phyloP scores from a whole-genome alignment of 345 rosid genomes.

The Adansonia digitata region DNA sequence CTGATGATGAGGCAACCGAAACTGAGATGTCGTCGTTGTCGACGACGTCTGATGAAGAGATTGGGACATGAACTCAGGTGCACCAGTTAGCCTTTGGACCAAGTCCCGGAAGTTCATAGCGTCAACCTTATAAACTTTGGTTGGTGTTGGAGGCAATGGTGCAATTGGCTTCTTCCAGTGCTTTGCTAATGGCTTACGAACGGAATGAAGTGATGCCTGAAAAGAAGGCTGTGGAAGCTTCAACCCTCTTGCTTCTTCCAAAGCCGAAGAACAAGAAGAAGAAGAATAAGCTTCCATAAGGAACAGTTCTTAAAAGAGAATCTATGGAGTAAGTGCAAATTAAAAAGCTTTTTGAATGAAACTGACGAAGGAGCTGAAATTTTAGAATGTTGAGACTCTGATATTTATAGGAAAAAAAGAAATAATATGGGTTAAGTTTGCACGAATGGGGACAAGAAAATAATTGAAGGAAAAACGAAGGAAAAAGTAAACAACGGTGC shows the following conservation, averaged over 20 bases:
- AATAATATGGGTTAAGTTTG: too few relatives aligned
- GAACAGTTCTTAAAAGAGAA: not conserved
- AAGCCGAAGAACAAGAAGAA: slow-evolving; percentile 21
- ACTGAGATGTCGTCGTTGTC: not conserved
- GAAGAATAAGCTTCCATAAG: slow-evolving; percentile 30
- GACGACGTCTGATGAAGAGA: not conserved
- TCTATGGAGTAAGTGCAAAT: not conserved
- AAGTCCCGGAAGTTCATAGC: slow-evolving; percentile 69
- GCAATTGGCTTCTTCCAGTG: slow-evolving; percentile 62
- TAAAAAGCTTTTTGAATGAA: not conserved
- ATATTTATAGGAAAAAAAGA: not conserved
- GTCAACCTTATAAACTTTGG: slow-evolving; percentile 71
- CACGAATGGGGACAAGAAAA: not conserved
- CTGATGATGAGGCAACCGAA: not conserved
- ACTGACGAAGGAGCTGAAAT: not conserved
- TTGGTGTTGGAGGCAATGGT: slow-evolving; percentile 54
- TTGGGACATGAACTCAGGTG: slow-evolving; percentile 28
- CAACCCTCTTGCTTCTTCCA: not conserved
- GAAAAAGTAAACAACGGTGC: not conserved
- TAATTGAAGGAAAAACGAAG: not conserved
- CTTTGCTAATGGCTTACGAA: slow-evolving; percentile 47
- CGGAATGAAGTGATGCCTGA: slow-evolving; percentile 47
- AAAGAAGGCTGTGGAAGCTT: slow-evolving; percentile 25
- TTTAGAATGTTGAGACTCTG: not conserved
- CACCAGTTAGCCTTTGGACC: slow-evolving; percentile 82